Evolutionary conservation across 176 grass and related monocot species (phyloP).

Genomic region (Metroxylon sagu): DNA sequence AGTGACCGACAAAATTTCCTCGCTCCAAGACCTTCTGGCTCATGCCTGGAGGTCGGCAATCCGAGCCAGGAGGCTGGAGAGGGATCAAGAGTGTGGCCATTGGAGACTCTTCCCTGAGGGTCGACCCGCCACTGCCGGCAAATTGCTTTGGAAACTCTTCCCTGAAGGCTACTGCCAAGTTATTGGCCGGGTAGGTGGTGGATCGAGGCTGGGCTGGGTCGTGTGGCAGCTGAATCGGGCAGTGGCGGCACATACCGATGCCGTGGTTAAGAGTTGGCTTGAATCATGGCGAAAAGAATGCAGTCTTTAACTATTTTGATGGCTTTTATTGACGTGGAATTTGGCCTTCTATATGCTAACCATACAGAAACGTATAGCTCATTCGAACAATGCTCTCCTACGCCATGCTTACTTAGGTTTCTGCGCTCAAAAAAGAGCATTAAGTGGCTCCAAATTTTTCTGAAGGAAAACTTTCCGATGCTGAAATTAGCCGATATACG

Average conservation of each 20-base stretch:
- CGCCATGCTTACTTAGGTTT: no score
- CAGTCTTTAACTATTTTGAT: slow-evolving; percentile 83
- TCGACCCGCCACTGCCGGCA: slow-evolving; percentile 17
- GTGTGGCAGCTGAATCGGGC: slow-evolving; percentile 48
- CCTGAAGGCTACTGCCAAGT: slow-evolving; percentile 59
- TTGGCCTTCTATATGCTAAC: no score
- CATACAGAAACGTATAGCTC: no score
- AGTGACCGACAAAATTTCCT: slow-evolving; percentile 33
- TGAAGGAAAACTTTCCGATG: no score
- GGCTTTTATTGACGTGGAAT: no score
- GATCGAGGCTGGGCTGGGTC: slow-evolving; percentile 48
- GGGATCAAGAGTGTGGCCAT: slow-evolving; percentile 65
- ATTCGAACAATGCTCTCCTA: no score
- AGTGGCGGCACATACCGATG: slow-evolving; percentile 46
- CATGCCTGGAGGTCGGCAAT: slow-evolving; percentile 63
- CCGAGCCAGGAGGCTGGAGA: slow-evolving; percentile 42
- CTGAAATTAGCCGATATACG: no score
- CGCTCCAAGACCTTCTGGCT: slow-evolving; percentile 78
- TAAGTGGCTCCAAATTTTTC: no score
- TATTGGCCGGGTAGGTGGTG: slow-evolving; percentile 54
- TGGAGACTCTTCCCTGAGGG: slow-evolving; percentile 62
- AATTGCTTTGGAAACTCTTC: slow-evolving; percentile 90
- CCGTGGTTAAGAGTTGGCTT: slow-evolving; percentile 28
- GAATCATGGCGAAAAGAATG: slow-evolving; percentile 63
- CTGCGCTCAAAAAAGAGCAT: no score